Evolutionary conservation across 2,329 filamentous ascomycete genomes (phyloP), one percentile per base, ranked within the genome.

Genomic region (Colletotrichum siamense): DNA sequence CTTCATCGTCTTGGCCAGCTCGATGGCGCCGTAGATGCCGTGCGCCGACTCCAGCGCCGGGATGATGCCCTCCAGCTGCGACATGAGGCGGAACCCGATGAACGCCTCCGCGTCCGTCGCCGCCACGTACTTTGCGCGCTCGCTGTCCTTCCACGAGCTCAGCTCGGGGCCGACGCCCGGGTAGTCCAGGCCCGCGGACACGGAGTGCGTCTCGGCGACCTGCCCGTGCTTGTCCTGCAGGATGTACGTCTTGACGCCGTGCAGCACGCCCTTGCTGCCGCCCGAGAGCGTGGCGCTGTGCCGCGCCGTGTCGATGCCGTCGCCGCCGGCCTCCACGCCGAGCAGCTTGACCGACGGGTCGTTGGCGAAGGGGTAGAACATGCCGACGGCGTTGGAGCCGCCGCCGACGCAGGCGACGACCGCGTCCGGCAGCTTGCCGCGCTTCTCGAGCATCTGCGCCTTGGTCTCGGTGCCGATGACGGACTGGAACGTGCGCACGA

Each of bases 401-500:
- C 97, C 97, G 72, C 97, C 97, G 15, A 99, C 97, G 82, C 97
- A 99, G 12, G 97, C 97, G 18, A 99, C 95, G 26, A 99, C 96
- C 1, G 96, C 97, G 80, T 99, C 97, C 6, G 97, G 97, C 3
- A 99, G 92, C 87, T 97, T 96, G 79, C 95, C 95, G 64, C 94
- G 92, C 85, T 95, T 92, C 83, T 94, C 92, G 77, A 92, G 88
- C 94, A 99, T 96, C 87, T 99, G 96, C 80, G 93, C 87, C 89
- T 97, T 98, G 61, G 97, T 98, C 89, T 99, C 97, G 80, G 94
- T 92, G 71, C 97, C 97, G 79, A 99, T 99, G 78, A 99, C 94
- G 7, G 94, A 97, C 87, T 99, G 97, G 93, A 99, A 98, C 0
- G 96, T 98, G 77, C 97, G 94, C 69, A 99, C 97, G 78, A 99